Evolutionary conservation across 164 flowering plant genomes (phyloP).

Genomic region (Umbellularia californica): DNA sequence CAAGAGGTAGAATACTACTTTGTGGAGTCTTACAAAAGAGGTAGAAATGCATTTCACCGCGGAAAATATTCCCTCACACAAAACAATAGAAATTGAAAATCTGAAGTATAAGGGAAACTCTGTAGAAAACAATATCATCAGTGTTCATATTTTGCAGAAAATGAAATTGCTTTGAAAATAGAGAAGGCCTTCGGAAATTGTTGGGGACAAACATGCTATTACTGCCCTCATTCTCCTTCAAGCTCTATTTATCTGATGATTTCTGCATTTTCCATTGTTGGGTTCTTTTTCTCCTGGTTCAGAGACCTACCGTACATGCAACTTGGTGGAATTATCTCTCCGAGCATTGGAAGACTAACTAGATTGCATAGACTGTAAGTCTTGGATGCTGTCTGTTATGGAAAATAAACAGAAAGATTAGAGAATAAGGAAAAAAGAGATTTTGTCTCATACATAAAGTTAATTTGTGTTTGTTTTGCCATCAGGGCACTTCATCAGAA

Average conservation of each 20-base stretch:
- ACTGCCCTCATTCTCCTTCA: background rate
- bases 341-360: constrained; percentile 75
- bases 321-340: constrained; percentile 77
- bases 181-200: too few species aligned
- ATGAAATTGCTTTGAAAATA: too few species aligned
- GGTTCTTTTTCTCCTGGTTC: constrained; percentile 17
- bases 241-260: background rate
- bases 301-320: constrained; percentile 89
- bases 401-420: background rate
- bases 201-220: too few species aligned
- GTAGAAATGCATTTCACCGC: too few species aligned
- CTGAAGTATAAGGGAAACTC: too few species aligned
- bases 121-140: too few species aligned
- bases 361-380: constrained; percentile 89
- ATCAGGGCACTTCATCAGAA: constrained; percentile 91
- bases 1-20: too few species aligned
- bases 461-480: background rate
- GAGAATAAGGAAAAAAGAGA: background rate
- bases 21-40: too few species aligned
- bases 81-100: too few species aligned
- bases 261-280: background rate
- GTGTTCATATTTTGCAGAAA: too few species aligned
- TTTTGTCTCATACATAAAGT: background rate
- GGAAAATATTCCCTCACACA: too few species aligned
- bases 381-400: background rate